A percentile compares a stretch with the other conserved stretches of the same genome.
phyloP scores from a whole-genome alignment of 2,329 filamentous ascomycete species.

The Blastomyces gilchristii region DNA sequence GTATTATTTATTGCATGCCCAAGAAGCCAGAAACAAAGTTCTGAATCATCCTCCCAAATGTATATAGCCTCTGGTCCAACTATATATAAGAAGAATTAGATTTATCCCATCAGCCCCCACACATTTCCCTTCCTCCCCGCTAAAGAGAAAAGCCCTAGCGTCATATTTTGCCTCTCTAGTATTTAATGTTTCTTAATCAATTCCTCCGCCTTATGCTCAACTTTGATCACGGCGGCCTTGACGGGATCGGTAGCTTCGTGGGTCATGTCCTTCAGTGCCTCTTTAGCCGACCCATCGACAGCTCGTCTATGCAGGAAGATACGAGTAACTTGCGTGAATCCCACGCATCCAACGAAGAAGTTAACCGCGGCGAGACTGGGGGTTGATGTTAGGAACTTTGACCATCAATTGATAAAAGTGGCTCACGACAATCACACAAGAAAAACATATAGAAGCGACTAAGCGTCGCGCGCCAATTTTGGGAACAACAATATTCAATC shows the following conservation, averaged over 20 bases:
- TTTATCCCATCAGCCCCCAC: no score
- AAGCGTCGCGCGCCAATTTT: background rate
- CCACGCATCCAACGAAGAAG: constrained; percentile 91
- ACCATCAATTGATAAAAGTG: background rate
- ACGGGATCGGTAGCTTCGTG: constrained; percentile 28
- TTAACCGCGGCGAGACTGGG: constrained; percentile 81
- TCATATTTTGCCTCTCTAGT: background rate
- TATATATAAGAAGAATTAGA: no score
- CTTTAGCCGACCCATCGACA: constrained; percentile 41
- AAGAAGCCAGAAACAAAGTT: no score
- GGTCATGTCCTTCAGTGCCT: constrained; percentile 31
- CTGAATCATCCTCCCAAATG: no score
- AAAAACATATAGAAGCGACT: background rate
- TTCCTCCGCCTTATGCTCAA: constrained; percentile 23
- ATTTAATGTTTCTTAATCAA: constrained; percentile 26
- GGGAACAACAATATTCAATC: background rate
- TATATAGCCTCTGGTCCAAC: no score
- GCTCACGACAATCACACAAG: background rate
- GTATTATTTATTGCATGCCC: no score
- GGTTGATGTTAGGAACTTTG: background rate
- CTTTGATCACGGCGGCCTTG: constrained; percentile 25
- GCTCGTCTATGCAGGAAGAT: constrained; percentile 52
- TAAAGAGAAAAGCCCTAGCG: background rate
- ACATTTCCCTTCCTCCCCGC: no score
- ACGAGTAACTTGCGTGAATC: constrained; percentile 67